Percentiles rank a stretch among this genome's conserved stretches.
phyloP scores from a whole-genome alignment of 2,329 filamentous ascomycete genomes.

The Cercospora berteroae region DNA sequence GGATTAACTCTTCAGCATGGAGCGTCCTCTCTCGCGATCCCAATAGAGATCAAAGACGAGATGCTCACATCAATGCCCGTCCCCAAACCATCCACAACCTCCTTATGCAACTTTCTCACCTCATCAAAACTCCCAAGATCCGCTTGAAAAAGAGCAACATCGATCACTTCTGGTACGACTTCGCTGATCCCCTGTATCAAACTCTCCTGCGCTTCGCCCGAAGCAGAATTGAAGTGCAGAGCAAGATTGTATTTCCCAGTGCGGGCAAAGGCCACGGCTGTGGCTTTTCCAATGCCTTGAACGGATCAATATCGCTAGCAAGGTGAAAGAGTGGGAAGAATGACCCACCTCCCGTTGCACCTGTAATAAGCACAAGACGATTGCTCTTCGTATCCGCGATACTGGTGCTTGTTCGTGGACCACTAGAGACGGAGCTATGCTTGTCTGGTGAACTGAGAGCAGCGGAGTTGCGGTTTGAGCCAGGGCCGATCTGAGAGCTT shows the following conservation, averaged over 20 bases:
- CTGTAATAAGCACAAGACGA: conserved; percentile 40
- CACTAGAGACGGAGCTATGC: not conserved
- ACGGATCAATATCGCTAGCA: not conserved
- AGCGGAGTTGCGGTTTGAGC: conserved; percentile 14
- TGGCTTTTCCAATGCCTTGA: conserved; percentile 46
- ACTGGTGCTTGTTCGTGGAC: not conserved
- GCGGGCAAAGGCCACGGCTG: conserved; percentile 41
- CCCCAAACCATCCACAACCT: conserved; percentile 37
- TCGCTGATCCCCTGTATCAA: conserved; percentile 34
- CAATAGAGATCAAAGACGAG: not conserved
- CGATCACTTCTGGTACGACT: conserved; percentile 41
- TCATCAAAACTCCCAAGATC: conserved; percentile 27
- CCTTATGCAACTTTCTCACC: conserved; percentile 38
- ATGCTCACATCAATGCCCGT: conserved; percentile 35
- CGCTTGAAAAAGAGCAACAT: conserved; percentile 36
- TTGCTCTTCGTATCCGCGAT: conserved; percentile 9
- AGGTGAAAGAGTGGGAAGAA: not conserved
- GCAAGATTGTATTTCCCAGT: conserved; percentile 44
- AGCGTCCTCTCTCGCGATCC: too few species aligned
- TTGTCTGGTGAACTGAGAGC: conserved; percentile 5
- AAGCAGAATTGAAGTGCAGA: conserved; percentile 45
- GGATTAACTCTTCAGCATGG: not conserved
- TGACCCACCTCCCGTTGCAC: conserved; percentile 39
- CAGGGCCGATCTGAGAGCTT: conserved; percentile 13
- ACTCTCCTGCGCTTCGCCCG: conserved; percentile 35